phyloP scores from a whole-genome alignment of 257 asterid species.

The Nemophila menziesii region DNA sequence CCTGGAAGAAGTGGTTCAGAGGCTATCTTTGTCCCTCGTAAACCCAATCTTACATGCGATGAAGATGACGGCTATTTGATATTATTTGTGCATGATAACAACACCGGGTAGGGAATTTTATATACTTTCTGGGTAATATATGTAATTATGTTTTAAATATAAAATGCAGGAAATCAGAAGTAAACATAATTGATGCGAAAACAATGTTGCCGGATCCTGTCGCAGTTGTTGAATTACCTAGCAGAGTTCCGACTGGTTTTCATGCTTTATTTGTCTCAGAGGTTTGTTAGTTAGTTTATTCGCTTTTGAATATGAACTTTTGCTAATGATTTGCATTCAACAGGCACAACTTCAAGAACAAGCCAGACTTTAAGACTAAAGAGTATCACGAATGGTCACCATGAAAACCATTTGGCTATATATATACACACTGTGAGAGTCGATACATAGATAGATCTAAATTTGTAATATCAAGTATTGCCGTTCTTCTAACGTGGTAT shows the following conservation, averaged over 20 bases:
- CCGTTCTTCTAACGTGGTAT: background rate
- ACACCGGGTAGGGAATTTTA: constrained; percentile 45
- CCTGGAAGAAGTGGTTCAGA: constrained; percentile 90
- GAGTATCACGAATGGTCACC: too few species aligned
- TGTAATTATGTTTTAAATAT: background rate
- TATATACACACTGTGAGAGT: too few species aligned
- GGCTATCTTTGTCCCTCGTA: constrained; percentile 74
- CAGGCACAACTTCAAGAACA: constrained; percentile 93
- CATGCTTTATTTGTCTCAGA: constrained; percentile 59
- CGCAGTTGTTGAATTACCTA: constrained; percentile 48
- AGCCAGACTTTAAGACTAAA: constrained; percentile 45
- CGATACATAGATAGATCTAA: too few species aligned
- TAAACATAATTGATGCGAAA: constrained; percentile 56
- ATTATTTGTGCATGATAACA: constrained; percentile 76
- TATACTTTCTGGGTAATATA: background rate
- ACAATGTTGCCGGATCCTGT: constrained; percentile 58
- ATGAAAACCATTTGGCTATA: too few species aligned
- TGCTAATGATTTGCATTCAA: constrained; percentile 14
- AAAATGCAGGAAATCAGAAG: constrained; percentile 40
- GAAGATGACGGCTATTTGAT: constrained; percentile 98
- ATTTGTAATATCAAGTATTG: too few species aligned
- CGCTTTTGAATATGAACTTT: constrained; percentile 8
- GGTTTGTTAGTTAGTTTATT: constrained; percentile 22
- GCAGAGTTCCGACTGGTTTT: constrained; percentile 55
- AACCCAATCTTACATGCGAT: constrained; percentile 56